These are phyloP conservation scores for Phlebiopsis flavidoalba DNA, from an alignment of 768 basidiomycete species.

Conservation along the genomic window DNA sequence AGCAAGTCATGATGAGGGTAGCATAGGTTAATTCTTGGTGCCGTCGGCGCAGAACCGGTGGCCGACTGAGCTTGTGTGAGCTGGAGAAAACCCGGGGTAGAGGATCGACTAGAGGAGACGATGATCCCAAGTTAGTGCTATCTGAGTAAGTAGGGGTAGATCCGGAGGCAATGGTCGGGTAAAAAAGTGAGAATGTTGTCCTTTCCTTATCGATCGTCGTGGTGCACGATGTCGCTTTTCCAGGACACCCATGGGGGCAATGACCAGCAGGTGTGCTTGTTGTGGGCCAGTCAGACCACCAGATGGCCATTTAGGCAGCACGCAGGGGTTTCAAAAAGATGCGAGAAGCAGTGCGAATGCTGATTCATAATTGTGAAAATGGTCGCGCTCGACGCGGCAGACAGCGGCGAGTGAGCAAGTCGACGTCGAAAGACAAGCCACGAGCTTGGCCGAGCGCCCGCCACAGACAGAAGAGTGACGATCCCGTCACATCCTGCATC, in stretches of 20 bases:
- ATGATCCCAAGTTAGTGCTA: not conserved
- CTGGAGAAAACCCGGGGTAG: constrained; percentile 5
- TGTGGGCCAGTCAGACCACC: not conserved
- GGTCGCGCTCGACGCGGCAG: not conserved
- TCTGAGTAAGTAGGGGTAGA: not conserved
- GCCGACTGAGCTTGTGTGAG: not conserved
- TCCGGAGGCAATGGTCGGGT: not conserved
- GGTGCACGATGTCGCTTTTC: not conserved
- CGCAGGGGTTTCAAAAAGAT: not conserved
- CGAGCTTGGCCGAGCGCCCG: not conserved
- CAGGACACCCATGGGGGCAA: not conserved
- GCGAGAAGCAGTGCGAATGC: not conserved
- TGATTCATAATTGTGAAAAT: not conserved
- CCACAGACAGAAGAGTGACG: not conserved
- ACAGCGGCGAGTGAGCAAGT: not conserved
- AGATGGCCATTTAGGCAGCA: not conserved
- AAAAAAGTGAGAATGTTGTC: not conserved
- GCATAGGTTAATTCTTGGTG: not conserved
- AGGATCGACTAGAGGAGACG: not conserved
- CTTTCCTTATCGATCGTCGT: not conserved
- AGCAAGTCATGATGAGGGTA: not conserved
- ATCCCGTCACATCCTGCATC: not conserved
- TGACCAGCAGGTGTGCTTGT: not conserved
- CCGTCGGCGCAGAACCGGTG: not conserved
- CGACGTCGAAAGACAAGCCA: not conserved